phyloP scores from a whole-genome alignment of 331 rosid species.

The Malus hybrid region DNA sequence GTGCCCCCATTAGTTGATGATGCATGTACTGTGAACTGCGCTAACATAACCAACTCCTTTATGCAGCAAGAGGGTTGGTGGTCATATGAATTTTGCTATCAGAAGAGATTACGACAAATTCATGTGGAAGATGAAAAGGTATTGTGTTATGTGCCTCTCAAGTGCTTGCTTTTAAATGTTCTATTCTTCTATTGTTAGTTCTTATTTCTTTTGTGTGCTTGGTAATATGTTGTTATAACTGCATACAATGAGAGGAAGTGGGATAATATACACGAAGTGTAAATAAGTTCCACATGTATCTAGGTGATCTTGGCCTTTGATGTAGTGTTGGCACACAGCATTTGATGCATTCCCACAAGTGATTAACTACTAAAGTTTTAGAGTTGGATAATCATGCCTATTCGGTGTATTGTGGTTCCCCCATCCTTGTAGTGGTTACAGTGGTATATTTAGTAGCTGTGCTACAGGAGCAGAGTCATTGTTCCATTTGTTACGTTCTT shows the following conservation, averaged over 20 bases:
- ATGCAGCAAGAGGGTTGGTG: constrained; percentile 99
- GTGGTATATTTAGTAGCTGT: neutral
- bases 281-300: neutral
- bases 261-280: neutral
- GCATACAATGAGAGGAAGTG: neutral
- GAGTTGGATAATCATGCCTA: too few relatives aligned
- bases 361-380: too few relatives aligned
- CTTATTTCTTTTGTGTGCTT: constrained; percentile 7
- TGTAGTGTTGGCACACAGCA: neutral
- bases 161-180: neutral
- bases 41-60: constrained; percentile 13
- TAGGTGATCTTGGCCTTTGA: neutral
- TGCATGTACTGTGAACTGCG: constrained; percentile 2
- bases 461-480: neutral
- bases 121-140: constrained; percentile 91
- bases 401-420: neutral
- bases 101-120: constrained; percentile 59
- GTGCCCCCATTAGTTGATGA: neutral
- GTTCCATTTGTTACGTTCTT: neutral
- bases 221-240: neutral
- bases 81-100: constrained; percentile 96
- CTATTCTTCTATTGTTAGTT: neutral
- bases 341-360: constrained; percentile 7
- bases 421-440: neutral
- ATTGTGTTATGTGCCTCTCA: constrained; percentile 6